Evolutionary conservation across 148 eudicot species (phyloP), one percentile per base, ranked within the genome.

Genomic region (Fagopyrum homotropicum): DNA sequence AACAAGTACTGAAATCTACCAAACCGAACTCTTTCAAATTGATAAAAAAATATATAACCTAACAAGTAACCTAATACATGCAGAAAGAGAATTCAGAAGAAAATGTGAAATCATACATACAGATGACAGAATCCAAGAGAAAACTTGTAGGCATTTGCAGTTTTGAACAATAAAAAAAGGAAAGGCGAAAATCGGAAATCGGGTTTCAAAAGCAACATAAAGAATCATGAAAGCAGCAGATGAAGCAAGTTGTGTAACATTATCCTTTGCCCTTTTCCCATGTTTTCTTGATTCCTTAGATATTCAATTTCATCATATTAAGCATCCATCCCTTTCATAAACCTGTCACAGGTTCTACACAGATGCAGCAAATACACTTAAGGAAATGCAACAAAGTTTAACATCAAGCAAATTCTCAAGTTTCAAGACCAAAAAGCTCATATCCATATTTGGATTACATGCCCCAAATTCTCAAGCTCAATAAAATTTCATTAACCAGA

Each of bases 231-330:
- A 64, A 64, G 70, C 16, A 11, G n/a, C 45, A 30, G 45, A 64
- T 64, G 70, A 64, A 30, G 15, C 70, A 64, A 26, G 70, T 35
- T 49, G 44, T 64, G 2, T n/a, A 64, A 35, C 43, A 61, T 35
- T 64, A 64, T 35, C n/a, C 70, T 64, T 64, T 4, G 29, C 30
- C 70, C 70, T 40, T 35, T 64, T 35, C 4, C n/a, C 45, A 64
- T 22, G 70, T 64, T 64, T 64, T 64, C 70, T 64, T 64, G 70
- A 64, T 64, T 64, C 70, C 70, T 64, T 30, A 14, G 45, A 12
- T 64, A 29, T 64, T 63, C 16, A 35, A 64, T 35, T n/a, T 4
- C 16, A 57, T 66, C 71, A 66, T 3, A 8, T 6, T 49, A 9
- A 9, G 11, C 52, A 3, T 12, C 52, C 52, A 49, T 49, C 52